Percentiles rank a stretch among this genome's conserved stretches.
phyloP scores from a whole-genome alignment of 306 rosid species.

The Gleditsia sinensis region DNA sequence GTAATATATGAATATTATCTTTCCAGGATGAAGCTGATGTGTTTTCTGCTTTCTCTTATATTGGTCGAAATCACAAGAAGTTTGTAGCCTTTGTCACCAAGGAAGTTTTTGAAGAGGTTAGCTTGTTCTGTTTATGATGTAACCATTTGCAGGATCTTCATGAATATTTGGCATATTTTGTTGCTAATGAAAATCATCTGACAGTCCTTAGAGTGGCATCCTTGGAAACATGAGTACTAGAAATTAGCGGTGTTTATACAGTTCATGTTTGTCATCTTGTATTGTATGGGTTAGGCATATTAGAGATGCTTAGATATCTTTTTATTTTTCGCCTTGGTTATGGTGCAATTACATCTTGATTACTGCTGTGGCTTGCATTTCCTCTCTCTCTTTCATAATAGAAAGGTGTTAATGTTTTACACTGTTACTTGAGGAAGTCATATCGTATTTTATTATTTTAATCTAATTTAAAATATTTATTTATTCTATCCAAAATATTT shows the following conservation, averaged over 20 bases:
- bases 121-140: slow-evolving; percentile 34
- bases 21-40: slow-evolving; percentile 86
- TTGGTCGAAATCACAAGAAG: slow-evolving; percentile 74
- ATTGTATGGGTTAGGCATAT: not conserved
- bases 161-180: not conserved
- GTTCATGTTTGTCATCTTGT: not conserved
- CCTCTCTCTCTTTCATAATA: not conserved
- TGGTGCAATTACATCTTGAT: not conserved
- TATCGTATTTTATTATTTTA: not conserved
- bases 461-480: not conserved
- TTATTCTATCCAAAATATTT: not conserved
- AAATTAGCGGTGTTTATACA: not conserved
- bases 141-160: slow-evolving; percentile 2
- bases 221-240: not conserved
- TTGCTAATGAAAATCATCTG: slow-evolving; percentile 9
- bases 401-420: no score
- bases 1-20: slow-evolving; percentile 20
- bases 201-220: not conserved
- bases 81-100: slow-evolving; percentile 50
- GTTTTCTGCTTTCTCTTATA: slow-evolving; percentile 67
- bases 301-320: not conserved
- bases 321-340: not conserved
- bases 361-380: not conserved
- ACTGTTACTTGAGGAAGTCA: not conserved
- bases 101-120: slow-evolving; percentile 63